Evolutionary conservation across 148 eudicot species (phyloP).

Genomic region (Rhododendron mucronatum): DNA sequence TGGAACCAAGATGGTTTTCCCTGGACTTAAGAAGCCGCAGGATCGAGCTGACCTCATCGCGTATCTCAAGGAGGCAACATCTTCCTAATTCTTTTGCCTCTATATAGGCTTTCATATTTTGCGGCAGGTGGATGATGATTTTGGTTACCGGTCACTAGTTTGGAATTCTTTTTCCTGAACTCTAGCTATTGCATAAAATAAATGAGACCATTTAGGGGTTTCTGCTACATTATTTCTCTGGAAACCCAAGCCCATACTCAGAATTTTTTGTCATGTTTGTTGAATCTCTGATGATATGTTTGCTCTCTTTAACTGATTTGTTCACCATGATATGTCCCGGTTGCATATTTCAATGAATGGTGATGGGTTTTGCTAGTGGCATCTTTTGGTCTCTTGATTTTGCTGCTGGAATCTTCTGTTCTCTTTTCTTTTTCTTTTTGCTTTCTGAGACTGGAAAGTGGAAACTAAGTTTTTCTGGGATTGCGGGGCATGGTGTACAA

Average conservation of each 20-base stretch:
- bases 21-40: constrained; percentile 80
- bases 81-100: constrained; percentile 26
- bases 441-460: not conserved
- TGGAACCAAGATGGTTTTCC: constrained; percentile 89
- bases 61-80: constrained; percentile 56
- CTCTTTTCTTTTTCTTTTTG: not conserved
- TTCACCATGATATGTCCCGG: not conserved
- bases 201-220: not conserved
- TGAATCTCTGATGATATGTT: not conserved
- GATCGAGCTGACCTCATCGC: constrained; percentile 84
- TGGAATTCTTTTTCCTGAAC: constrained; percentile 16
- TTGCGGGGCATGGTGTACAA: not conserved
- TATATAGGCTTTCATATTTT: not conserved
- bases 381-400: not conserved
- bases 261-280: not conserved
- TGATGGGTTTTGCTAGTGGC: not conserved
- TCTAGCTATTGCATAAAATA: not conserved
- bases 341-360: not conserved
- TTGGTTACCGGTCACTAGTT: not conserved
- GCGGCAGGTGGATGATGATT: constrained; percentile 6
- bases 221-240: not conserved
- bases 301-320: not conserved
- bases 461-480: not conserved
- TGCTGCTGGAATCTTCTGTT: not conserved
- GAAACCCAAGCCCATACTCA: not conserved